Base-by-base conservation (phyloP, 2,329 filamentous ascomycete genomes). In the Monosporascus sp. region DNA sequence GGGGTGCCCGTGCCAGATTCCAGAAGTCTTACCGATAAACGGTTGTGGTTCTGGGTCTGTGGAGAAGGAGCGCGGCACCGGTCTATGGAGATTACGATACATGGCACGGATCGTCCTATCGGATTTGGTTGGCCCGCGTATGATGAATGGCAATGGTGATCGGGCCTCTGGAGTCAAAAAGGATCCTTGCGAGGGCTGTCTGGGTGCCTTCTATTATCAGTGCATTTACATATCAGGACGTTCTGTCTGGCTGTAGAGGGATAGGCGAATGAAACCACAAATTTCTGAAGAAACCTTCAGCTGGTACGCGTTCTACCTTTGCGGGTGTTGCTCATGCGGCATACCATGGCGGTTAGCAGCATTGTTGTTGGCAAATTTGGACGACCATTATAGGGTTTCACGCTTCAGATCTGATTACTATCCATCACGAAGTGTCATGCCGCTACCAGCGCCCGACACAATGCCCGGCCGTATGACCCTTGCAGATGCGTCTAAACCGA, bases 11-110 rank as follows among this genome's bases (percentile, higher is more conserved):
- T 75, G 83, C 93, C 73, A 88, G 92, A 76, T 97, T 91, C 92
- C 93, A 97, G 84, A 97, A 97, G 84, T 96, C 92, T 68, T 96
- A 97, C 87, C 91, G 92, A 92, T 96, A 93, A 91, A 61, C 47
- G 34, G 38, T 53, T 56, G 43, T 57, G 54, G 53, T 57, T 57
- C 54, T 58, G 51, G 52, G 59, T 67, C 66, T 68, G 70, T 66
- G 69, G 69, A 37, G 46, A 62, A 64, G 61, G 68, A 69, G 55
- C 52, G 53, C 56, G 54, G 52, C 50, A 53, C 44, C 60, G 51
- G 57, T 54, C 57, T 54, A 56, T 52, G 43, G 43, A 7, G 53
- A 51, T 46, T 24, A 53, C 51, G 56, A 54, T 54, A 48, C 44
- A 56, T 59, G 54, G 54, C 45, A 51, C 53, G 58, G 49, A 52